A percentile compares a stretch with the other conserved stretches of the same genome.
Evolutionary conservation across 371 early-diverging fungal genomes (phyloP).

Genomic region (Choanephora cucurbitarum): DNA sequence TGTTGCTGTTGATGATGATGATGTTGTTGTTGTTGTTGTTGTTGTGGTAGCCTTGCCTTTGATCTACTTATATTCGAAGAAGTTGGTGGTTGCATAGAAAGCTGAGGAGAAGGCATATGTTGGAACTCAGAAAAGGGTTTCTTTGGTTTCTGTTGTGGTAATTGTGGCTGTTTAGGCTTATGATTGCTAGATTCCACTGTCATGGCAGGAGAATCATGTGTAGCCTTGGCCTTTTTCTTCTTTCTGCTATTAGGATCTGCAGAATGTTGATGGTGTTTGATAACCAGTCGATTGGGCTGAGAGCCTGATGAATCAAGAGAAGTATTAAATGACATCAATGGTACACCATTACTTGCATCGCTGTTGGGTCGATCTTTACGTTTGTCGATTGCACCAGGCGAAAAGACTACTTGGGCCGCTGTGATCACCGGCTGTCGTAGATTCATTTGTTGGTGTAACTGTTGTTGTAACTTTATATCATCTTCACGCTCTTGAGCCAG

Average conservation of each 20-base stretch:
- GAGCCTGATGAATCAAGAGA: no score
- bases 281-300: neutral
- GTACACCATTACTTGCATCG: neutral
- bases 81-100: no score
- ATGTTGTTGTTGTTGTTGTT: no score
- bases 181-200: neutral
- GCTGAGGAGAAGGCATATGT: no score
- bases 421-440: slow-evolving; percentile 4
- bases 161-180: neutral
- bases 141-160: neutral
- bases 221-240: slow-evolving; percentile 4
- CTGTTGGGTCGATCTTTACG: slow-evolving; percentile 7
- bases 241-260: neutral
- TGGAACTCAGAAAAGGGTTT: no score
- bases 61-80: no score
- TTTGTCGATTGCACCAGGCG: slow-evolving; percentile 8
- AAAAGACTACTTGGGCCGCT: slow-evolving; percentile 12
- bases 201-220: neutral
- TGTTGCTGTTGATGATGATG: no score
- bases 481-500: slow-evolving; percentile 11
- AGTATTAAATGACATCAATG: neutral
- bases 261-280: slow-evolving; percentile 4
- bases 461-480: slow-evolving; percentile 11
- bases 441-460: slow-evolving; percentile 8
- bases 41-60: no score